These are phyloP conservation scores for Phylloboletellus chloephorus DNA, from an alignment of 1,284 basidiomycete genomes.

Conservation along the genomic window DNA sequence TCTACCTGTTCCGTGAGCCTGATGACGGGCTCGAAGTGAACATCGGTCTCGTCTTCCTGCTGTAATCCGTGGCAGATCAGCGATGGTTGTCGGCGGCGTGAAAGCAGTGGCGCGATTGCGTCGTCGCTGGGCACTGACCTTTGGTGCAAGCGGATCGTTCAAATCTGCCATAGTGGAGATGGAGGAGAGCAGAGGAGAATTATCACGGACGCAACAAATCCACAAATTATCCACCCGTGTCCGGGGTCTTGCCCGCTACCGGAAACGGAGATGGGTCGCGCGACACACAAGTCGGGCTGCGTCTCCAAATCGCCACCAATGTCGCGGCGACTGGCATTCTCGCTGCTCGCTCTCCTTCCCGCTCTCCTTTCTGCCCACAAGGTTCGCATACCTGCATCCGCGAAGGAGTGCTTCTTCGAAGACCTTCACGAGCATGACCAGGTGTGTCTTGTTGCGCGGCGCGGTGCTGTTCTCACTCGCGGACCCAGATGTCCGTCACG, in stretches of 20 bases:
- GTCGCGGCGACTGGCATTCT: slow-evolving; percentile 28
- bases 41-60: slow-evolving; percentile 83
- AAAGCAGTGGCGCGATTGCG: slow-evolving; percentile 29
- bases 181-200: slow-evolving; percentile 21
- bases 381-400: slow-evolving; percentile 68
- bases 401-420: slow-evolving; percentile 98
- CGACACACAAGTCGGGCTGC: neutral
- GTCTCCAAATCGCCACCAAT: slow-evolving; percentile 10
- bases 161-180: slow-evolving; percentile 53
- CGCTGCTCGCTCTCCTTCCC: slow-evolving; percentile 41
- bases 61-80: slow-evolving; percentile 28
- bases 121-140: slow-evolving; percentile 43
- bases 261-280: slow-evolving; percentile 12
- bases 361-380: slow-evolving; percentile 54
- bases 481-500: slow-evolving; percentile 90
- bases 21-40: slow-evolving; percentile 95
- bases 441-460: slow-evolving; percentile 38
- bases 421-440: slow-evolving; percentile 93
- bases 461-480: slow-evolving; percentile 6
- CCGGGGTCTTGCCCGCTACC: slow-evolving; percentile 21
- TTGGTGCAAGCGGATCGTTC: slow-evolving; percentile 61
- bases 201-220: slow-evolving; percentile 24
- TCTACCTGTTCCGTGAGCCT: slow-evolving; percentile 96
- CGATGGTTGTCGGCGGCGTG: slow-evolving; percentile 18
- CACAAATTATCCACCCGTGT: slow-evolving; percentile 19